Conservation (phyloP, 371 early-diverging fungal genomes). For the Mortierella sp. region DNA sequence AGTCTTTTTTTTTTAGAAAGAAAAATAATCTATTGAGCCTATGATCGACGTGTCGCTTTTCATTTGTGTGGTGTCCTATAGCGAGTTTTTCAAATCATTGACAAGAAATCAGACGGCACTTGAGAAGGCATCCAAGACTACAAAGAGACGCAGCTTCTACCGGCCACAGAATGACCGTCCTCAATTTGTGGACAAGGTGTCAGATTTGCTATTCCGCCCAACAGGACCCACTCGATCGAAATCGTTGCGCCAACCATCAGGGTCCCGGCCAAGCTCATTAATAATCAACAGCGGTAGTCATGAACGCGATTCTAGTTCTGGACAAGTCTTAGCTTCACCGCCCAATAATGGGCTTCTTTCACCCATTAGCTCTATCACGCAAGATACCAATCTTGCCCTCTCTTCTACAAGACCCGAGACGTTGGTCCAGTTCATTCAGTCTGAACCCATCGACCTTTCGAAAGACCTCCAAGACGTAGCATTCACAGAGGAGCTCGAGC, state of each 20-base stretch:
- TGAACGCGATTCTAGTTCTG: slow-evolving; percentile 30
- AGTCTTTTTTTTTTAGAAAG: background rate
- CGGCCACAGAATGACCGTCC: slow-evolving; percentile 39
- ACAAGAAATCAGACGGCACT: slow-evolving; percentile 23
- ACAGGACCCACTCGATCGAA: slow-evolving; percentile 44
- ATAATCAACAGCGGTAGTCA: slow-evolving; percentile 11
- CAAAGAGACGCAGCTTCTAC: slow-evolving; percentile 42
- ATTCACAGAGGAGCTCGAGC: slow-evolving; percentile 69
- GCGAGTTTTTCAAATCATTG: slow-evolving; percentile 31
- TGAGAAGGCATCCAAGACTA: slow-evolving; percentile 45
- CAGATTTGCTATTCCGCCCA: slow-evolving; percentile 50
- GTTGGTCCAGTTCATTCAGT: slow-evolving; percentile 58
- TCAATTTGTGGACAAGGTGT: slow-evolving; percentile 54
- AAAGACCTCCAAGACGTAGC: slow-evolving; percentile 57
- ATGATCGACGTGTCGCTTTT: background rate
- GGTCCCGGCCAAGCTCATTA: slow-evolving; percentile 40
- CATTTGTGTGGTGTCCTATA: slow-evolving; percentile 3
- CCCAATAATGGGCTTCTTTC: slow-evolving; percentile 13
- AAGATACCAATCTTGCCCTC: slow-evolving; percentile 42
- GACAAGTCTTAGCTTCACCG: slow-evolving; percentile 6
- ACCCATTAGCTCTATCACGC: slow-evolving; percentile 19
- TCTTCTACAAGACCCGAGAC: slow-evolving; percentile 48
- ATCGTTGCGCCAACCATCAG: slow-evolving; percentile 32
- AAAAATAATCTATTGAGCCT: no score
- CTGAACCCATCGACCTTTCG: slow-evolving; percentile 68